phyloP scores from a whole-genome alignment of 2,329 filamentous ascomycete species.

The Coniochaeta pulveracea region DNA sequence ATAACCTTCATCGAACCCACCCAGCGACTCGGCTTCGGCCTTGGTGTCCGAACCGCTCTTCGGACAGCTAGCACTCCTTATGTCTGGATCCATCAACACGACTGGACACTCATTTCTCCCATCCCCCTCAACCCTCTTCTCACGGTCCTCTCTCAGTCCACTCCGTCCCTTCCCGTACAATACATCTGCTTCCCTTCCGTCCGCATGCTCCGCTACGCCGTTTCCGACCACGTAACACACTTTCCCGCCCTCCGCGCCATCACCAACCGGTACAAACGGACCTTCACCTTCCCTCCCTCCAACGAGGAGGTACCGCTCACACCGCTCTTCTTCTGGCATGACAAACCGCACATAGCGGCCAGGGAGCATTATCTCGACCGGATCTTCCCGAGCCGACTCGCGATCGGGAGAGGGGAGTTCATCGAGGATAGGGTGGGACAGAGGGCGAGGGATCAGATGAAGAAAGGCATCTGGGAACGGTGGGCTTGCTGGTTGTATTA shows the following conservation, averaged over 20 bases:
- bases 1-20: conserved; percentile 37
- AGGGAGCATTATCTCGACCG: conserved; percentile 35
- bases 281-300: conserved; percentile 18
- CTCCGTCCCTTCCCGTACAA: conserved; percentile 24
- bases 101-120: conserved; percentile 35
- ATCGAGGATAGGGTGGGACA: conserved; percentile 47
- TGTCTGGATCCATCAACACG: conserved; percentile 47
- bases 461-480: conserved; percentile 35
- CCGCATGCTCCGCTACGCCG: conserved; percentile 39
- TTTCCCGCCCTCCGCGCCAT: conserved; percentile 29
- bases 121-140: conserved; percentile 33
- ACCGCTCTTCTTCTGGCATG: conserved; percentile 47
- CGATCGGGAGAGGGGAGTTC: conserved; percentile 39
- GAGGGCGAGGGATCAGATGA: conserved; percentile 43
- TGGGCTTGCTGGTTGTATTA: conserved; percentile 48
- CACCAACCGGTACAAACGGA: conserved; percentile 28
- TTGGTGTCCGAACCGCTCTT: conserved; percentile 40
- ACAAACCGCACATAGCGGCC: conserved; percentile 42
- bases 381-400: conserved; percentile 36
- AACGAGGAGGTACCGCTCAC: conserved; percentile 30
- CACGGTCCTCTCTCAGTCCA: conserved; percentile 26
- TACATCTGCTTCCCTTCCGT: conserved; percentile 42
- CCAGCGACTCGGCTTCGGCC: conserved; percentile 37
- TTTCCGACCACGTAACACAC: conserved; percentile 29
- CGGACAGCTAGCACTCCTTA: conserved; percentile 34